A percentile compares a stretch with the other conserved stretches of the same genome.
Conservation (phyloP, 768 basidiomycete species). For the Cystofilobasidium ferigula region DNA sequence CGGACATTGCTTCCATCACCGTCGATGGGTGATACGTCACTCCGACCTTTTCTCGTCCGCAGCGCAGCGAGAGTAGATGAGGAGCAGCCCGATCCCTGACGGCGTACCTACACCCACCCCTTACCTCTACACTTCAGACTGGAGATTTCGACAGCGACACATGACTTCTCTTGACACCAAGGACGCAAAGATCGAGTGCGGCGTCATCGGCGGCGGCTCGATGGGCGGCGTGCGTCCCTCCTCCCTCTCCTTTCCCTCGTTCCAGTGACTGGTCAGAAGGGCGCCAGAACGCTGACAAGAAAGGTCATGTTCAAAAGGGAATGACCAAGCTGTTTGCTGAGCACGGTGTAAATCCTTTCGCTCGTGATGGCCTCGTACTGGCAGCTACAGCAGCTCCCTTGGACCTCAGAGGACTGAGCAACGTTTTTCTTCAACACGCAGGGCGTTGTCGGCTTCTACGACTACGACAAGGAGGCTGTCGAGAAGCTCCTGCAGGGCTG, state of each 20-base stretch:
- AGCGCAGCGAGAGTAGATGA: too few relatives aligned
- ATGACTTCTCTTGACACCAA: too few relatives aligned
- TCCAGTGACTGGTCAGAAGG: background rate
- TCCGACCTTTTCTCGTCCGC: background rate
- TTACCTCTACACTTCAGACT: background rate
- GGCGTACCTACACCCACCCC: background rate
- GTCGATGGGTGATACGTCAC: too few relatives aligned
- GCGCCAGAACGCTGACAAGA: background rate
- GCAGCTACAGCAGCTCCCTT: too few relatives aligned
- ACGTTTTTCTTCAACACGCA: background rate
- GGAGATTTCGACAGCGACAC: constrained; percentile 33
- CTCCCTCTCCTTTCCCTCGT: background rate
- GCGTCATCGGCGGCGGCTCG: constrained; percentile 32
- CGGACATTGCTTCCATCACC: too few relatives aligned
- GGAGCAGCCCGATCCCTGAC: too few relatives aligned
- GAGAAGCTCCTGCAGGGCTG: constrained; percentile 26
- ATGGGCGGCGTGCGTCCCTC: constrained; percentile 31
- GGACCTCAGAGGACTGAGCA: too few relatives aligned
- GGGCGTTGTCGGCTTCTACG: constrained; percentile 30
- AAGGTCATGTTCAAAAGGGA: constrained; percentile 25
- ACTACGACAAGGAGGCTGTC: constrained; percentile 30
- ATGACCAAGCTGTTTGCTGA: constrained; percentile 33
- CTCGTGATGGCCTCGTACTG: too few relatives aligned
- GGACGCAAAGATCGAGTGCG: constrained; percentile 31
- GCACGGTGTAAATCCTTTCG: constrained; percentile 19